Percentiles rank a stretch among this genome's conserved stretches.
Evolutionary conservation across 1,284 basidiomycete genomes (phyloP).

Genomic region (Malassezia equina): DNA sequence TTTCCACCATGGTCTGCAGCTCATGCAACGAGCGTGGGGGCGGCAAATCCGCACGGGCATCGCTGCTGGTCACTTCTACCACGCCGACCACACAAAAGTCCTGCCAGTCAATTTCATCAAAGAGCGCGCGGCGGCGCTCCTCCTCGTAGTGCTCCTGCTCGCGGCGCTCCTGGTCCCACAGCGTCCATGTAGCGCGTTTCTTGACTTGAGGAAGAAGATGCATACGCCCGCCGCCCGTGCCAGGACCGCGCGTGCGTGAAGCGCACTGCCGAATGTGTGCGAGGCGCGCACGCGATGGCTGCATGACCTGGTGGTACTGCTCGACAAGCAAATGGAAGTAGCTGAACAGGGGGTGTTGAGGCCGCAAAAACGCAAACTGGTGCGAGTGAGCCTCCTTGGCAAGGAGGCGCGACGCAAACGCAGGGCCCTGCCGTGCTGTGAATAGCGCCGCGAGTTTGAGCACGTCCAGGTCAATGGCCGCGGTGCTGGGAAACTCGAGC

Average conservation of each 20-base stretch:
- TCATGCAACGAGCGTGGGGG: conserved; percentile 88
- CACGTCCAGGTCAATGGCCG: conserved; percentile 65
- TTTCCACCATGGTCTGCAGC: conserved; percentile 88
- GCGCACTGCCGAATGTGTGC: conserved; percentile 55
- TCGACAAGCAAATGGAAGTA: conserved; percentile 96
- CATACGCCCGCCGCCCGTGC: conserved; percentile 53
- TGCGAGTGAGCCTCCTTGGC: conserved; percentile 85
- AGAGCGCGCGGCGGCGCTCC: conserved; percentile 52
- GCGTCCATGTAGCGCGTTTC: conserved; percentile 79
- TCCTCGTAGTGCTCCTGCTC: conserved; percentile 77
- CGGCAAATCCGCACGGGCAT: conserved; percentile 70
- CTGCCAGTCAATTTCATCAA: conserved; percentile 98
- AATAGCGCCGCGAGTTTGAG: conserved; percentile 75
- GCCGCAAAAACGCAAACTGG: conserved; percentile 94
- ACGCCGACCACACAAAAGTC: conserved; percentile 98
- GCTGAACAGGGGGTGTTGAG: conserved; percentile 85
- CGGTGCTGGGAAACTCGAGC: conserved; percentile 78
- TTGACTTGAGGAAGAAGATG: conserved; percentile 64
- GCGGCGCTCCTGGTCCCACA: conserved; percentile 67
- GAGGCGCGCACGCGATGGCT: conserved; percentile 67
- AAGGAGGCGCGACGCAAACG: conserved; percentile 74
- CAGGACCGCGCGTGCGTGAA: conserved; percentile 20
- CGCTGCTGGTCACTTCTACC: conserved; percentile 90
- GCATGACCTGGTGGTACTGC: conserved; percentile 82
- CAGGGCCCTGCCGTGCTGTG: conserved; percentile 78